A percentile compares a stretch with the other conserved stretches of the same genome.
These are phyloP conservation scores for Rubus parviflorus DNA, from an alignment of 306 rosid genomes.

Conservation along the genomic window DNA sequence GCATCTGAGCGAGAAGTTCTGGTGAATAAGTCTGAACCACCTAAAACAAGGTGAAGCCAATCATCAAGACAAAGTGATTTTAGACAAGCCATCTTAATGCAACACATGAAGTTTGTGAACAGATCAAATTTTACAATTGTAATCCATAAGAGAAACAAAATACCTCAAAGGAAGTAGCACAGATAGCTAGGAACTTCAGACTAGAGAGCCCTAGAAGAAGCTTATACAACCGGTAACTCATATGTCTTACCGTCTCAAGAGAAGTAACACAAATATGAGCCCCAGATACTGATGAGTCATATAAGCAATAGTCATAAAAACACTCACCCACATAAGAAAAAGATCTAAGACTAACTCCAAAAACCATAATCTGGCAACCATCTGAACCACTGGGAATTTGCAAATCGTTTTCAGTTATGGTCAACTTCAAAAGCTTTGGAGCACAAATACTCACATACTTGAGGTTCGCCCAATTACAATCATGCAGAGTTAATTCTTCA, in stretches of 20 bases:
- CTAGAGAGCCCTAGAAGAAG: background rate
- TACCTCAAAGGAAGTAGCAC: background rate
- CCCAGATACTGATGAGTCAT: background rate
- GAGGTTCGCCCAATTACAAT: background rate
- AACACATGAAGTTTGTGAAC: background rate
- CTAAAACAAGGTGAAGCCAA: background rate
- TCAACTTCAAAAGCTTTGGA: background rate
- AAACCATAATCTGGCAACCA: background rate
- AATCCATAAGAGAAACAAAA: background rate
- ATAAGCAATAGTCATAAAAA: background rate
- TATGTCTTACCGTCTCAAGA: background rate
- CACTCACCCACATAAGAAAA: background rate
- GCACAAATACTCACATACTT: conserved; percentile 5
- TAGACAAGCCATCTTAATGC: background rate
- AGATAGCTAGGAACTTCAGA: background rate
- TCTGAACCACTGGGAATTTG: background rate
- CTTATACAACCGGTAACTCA: conserved; percentile 2
- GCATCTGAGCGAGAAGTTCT: background rate
- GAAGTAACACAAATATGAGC: background rate
- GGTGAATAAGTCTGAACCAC: background rate
- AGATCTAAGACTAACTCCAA: background rate
- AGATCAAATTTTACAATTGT: background rate
- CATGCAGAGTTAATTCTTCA: background rate
- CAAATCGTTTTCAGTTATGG: background rate
- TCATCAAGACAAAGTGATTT: no score